Base-by-base conservation (phyloP, 2,329 filamentous ascomycete species). In the Aspergillus ibericus region DNA sequence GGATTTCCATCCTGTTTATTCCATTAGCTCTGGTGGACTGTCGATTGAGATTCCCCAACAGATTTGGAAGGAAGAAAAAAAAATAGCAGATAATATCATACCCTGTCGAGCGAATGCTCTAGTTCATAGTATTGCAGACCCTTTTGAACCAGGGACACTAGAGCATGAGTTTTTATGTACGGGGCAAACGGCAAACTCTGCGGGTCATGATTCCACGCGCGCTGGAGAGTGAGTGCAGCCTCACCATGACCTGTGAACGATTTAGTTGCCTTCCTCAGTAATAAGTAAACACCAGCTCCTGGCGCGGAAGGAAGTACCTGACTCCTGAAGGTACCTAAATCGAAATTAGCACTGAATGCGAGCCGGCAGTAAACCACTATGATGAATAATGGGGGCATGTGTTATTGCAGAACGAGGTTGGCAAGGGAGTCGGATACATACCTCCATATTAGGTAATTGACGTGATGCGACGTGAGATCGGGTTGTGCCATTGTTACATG, bases 361-460 rank as follows among this genome's bases (percentile, higher is more conserved):
- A 42, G 46, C 16, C 34, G 29, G 10, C 35, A 47, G 27, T 53
- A 49, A 57, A 49, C 58, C 58, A 66, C 34, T 60, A 64, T 56
- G 48, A 53, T 29, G 34, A 9, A 32, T 25, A 25, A 48, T 20
- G 16, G 40, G n/a, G 66, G 59, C 46, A 56, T 42, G 51, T 44
- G 52, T 56, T 48, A 16, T 32, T 27, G 29, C 22, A 22, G 12
- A 32, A 53, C n/a, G 25, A 53, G 51, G 36, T 57, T 44, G 48
- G 20, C 34, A 42, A 34, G 35, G 50, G 51, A 25, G 20, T 25
- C 25, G 16, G 29, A 53, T 22, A 75, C 80, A 57, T 82, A 88
- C 81, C 85, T 85, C 82, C 85, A 87, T 74, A 89, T 86, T 70
- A 88, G 78, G 76, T 88, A 88, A 77, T 88, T 89, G 71, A 89